These are phyloP conservation scores for Talinum fruticosum DNA, from an alignment of 148 eudicot genomes.

Conservation along the genomic window DNA sequence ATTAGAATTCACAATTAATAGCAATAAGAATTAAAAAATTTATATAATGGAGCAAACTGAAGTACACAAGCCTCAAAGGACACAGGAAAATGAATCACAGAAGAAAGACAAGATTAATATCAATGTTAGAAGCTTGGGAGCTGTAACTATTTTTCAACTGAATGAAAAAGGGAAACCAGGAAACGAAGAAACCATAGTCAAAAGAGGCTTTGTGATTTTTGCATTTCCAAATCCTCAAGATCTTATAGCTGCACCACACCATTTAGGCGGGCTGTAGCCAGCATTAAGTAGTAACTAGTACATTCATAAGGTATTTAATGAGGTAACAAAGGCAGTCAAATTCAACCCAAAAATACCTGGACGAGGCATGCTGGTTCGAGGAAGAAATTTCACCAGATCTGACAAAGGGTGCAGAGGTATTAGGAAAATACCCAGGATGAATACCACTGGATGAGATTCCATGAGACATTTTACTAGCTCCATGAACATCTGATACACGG, in stretches of 20 bases:
- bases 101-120: background rate
- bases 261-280: background rate
- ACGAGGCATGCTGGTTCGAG: slow-evolving; percentile 34
- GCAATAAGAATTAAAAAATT: background rate
- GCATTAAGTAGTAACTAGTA: background rate
- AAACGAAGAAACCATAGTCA: too few relatives aligned
- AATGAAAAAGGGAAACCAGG: background rate
- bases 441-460: slow-evolving; percentile 33
- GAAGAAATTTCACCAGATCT: slow-evolving; percentile 40
- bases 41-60: background rate
- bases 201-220: too few relatives aligned
- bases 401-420: slow-evolving; percentile 33
- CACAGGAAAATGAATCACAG: too few relatives aligned
- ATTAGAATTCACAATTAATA: background rate
- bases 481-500: slow-evolving; percentile 32
- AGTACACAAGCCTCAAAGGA: background rate
- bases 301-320: background rate
- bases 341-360: slow-evolving; percentile 42
- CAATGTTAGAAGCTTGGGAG: background rate
- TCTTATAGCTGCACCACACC: background rate
- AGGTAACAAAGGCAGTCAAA: background rate
- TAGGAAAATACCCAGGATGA: slow-evolving; percentile 38
- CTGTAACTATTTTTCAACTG: background rate
- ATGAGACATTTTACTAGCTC: slow-evolving; percentile 34
- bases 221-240: too few relatives aligned